A percentile compares a stretch with the other conserved stretches of the same genome.
Evolutionary conservation across 225 moss, liverwort and hornwort species (phyloP).

Genomic region (Takakia lepidozioides): DNA sequence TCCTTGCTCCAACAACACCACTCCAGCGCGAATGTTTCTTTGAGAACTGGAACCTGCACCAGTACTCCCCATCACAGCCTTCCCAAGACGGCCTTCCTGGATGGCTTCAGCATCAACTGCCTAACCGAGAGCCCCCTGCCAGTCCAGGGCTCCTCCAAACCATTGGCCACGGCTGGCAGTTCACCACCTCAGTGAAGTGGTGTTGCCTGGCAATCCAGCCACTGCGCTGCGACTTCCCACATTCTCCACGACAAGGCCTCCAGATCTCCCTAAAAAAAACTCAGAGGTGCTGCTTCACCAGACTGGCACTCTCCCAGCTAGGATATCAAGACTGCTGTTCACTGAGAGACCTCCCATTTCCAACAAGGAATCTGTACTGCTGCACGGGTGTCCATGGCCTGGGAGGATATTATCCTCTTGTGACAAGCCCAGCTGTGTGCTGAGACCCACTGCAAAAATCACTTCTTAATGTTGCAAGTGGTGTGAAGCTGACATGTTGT

Average conservation of each 20-base stretch:
- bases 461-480: too few species aligned
- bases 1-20: conserved; percentile 26
- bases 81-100: conserved; percentile 43
- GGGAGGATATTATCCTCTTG: conserved; percentile 56
- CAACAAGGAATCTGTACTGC: conserved; percentile 23
- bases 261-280: conserved; percentile 30
- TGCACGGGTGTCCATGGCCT: conserved; percentile 37
- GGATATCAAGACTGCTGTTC: conserved; percentile 24
- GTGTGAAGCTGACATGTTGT: too few species aligned
- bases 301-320: conserved; percentile 32
- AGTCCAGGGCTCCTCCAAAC: conserved; percentile 39
- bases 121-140: conserved; percentile 36
- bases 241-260: conserved; percentile 33
- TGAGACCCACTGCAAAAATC: conserved; percentile 53
- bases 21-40: conserved; percentile 34
- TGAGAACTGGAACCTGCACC: conserved; percentile 21
- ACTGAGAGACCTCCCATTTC: conserved; percentile 22
- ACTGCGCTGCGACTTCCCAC: conserved; percentile 29
- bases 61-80: conserved; percentile 40
- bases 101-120: conserved; percentile 14
- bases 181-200: conserved; percentile 39
- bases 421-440: conserved; percentile 54
- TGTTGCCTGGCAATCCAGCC: conserved; percentile 40
- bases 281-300: conserved; percentile 24
- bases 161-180: conserved; percentile 22